phyloP scores from a whole-genome alignment of 257 asterid species.

The Coffea canephora region DNA sequence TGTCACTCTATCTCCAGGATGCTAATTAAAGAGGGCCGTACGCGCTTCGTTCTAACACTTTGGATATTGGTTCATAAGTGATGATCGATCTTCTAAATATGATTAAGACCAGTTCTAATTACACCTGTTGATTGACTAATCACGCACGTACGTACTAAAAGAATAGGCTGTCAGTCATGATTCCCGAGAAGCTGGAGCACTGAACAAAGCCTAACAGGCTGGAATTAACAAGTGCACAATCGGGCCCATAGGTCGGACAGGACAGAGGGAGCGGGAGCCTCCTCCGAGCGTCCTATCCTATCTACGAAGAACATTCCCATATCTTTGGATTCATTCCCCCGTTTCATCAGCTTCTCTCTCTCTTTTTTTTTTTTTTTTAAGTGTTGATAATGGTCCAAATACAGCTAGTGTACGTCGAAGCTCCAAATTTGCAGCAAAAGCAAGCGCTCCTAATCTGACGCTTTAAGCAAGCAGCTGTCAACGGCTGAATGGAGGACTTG shows the following conservation, averaged over 20 bases:
- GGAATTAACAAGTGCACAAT: neutral
- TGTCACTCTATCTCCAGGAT: no score
- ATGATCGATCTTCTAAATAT: neutral
- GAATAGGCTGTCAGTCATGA: neutral
- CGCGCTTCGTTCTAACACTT: neutral
- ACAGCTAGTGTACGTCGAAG: constrained; percentile 16
- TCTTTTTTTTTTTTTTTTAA: neutral
- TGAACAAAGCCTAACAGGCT: constrained; percentile 6
- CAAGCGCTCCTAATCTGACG: neutral
- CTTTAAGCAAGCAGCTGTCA: constrained; percentile 23
- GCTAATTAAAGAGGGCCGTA: neutral
- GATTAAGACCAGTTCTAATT: neutral
- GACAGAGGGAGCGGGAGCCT: neutral
- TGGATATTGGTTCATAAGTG: neutral
- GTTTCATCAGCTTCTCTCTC: no score
- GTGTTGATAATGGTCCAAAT: neutral
- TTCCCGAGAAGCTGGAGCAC: constrained; percentile 25
- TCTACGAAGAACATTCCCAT: constrained; percentile 27
- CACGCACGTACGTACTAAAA: neutral
- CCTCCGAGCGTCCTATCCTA: constrained; percentile 3
- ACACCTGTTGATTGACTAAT: neutral
- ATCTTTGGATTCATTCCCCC: neutral
- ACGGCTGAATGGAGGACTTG: neutral
- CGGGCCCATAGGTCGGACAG: neutral
- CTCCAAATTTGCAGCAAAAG: constrained; percentile 11